phyloP scores from a whole-genome alignment of 2,329 filamentous ascomycete genomes.

The Exophiala lecanii-corni region DNA sequence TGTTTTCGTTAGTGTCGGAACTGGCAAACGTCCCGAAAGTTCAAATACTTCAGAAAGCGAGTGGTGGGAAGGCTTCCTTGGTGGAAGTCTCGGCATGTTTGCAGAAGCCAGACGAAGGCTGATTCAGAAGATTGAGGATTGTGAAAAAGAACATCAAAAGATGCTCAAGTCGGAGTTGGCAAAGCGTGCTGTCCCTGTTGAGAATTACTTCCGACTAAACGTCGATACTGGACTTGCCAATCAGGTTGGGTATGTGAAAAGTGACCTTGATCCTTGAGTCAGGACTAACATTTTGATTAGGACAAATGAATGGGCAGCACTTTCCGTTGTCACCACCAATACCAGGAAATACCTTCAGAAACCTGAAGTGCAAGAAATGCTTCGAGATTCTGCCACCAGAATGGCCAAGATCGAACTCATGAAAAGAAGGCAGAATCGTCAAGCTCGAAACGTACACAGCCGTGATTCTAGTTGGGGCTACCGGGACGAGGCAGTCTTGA shows the following conservation, averaged over 20 bases:
- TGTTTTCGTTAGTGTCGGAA: constrained; percentile 90
- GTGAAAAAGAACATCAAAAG: constrained; percentile 80
- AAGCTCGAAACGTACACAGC: constrained; percentile 29
- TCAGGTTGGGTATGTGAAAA: constrained; percentile 52
- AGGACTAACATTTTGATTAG: constrained; percentile 58
- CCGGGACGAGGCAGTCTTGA: constrained; percentile 30
- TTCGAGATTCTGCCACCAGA: constrained; percentile 70
- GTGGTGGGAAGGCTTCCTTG: constrained; percentile 88
- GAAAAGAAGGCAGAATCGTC: constrained; percentile 60
- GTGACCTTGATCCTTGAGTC: constrained; percentile 66
- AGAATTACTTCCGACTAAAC: constrained; percentile 95
- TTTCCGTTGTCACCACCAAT: constrained; percentile 92
- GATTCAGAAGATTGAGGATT: constrained; percentile 90
- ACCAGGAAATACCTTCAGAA: constrained; percentile 78
- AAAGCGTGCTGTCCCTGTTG: constrained; percentile 73
- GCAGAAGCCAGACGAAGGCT: constrained; percentile 81
- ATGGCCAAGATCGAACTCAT: constrained; percentile 78
- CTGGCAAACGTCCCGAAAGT: constrained; percentile 74
- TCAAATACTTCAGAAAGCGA: constrained; percentile 64
- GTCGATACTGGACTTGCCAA: constrained; percentile 81
- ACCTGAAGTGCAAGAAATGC: constrained; percentile 69
- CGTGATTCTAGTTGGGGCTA: constrained; percentile 27
- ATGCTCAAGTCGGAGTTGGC: constrained; percentile 76
- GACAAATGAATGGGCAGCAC: constrained; percentile 95
- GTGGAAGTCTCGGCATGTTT: constrained; percentile 71